Conservation (phyloP, 306 rosid genomes). For the Purshia tridentata region DNA sequence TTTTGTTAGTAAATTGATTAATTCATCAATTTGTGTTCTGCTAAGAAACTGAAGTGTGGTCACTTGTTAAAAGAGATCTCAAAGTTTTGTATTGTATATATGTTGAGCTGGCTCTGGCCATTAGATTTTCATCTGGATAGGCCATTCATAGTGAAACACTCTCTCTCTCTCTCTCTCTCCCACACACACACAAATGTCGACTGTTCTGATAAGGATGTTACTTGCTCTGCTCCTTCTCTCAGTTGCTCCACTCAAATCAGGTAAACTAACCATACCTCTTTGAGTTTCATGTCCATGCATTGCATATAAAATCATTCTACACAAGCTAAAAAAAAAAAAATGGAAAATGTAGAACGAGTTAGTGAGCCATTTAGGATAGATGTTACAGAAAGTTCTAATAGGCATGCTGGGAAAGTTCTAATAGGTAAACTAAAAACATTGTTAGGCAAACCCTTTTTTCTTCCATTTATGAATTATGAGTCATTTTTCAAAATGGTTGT, state of each 20-base stretch:
- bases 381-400: no score
- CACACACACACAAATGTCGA: no score
- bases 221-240: slow-evolving; percentile 51
- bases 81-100: not conserved
- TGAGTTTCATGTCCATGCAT: slow-evolving; percentile 4
- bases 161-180: slow-evolving; percentile 1
- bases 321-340: not conserved
- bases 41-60: not conserved
- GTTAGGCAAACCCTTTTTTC: no score
- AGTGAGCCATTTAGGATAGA: no score
- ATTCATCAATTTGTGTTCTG: not conserved
- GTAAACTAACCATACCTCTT: slow-evolving; percentile 31
- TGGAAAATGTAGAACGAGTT: no score
- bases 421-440: no score
- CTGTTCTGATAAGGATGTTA: slow-evolving; percentile 34
- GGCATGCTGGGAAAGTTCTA: no score
- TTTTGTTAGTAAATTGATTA: not conserved
- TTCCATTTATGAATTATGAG: no score
- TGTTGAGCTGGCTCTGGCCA: not conserved
- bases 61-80: not conserved
- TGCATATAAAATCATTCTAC: not conserved
- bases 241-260: slow-evolving; percentile 44
- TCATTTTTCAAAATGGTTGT: no score
- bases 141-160: not conserved
- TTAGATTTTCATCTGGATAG: no score